phyloP scores from a whole-genome alignment of 352 stramenopile species.

The Phytopythium kandeliae region DNA sequence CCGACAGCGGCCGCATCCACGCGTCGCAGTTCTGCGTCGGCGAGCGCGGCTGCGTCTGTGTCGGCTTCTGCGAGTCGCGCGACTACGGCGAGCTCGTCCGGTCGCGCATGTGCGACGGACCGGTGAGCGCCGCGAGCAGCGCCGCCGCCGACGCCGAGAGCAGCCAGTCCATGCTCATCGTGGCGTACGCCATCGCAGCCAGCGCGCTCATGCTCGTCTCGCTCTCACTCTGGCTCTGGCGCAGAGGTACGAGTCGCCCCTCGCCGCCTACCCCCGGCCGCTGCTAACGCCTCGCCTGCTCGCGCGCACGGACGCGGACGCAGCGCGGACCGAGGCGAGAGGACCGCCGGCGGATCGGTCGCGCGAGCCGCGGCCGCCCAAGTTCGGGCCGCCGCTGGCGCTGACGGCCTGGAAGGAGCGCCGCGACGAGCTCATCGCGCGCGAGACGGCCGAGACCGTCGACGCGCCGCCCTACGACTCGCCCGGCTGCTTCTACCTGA shows the following conservation, averaged over 20 bases:
- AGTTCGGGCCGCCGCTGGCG: slow-evolving; percentile 19
- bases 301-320: not conserved
- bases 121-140: not conserved
- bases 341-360: not conserved
- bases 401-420: slow-evolving; percentile 29
- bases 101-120: slow-evolving; percentile 2
- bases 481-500: slow-evolving; percentile 3
- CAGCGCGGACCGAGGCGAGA: slow-evolving; percentile 2
- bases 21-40: slow-evolving; percentile 29
- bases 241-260: slow-evolving; percentile 5
- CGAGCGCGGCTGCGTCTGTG: slow-evolving; percentile 20
- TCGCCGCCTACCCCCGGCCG: too few relatives aligned
- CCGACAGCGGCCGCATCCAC: slow-evolving; percentile 8
- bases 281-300: too few relatives aligned
- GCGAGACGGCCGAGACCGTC: slow-evolving; percentile 15
- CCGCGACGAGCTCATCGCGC: slow-evolving; percentile 16
- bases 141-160: too few relatives aligned
- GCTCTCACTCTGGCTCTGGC: slow-evolving; percentile 4
- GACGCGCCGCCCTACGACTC: slow-evolving; percentile 2
- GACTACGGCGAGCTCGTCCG: slow-evolving; percentile 15
- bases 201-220: not conserved
- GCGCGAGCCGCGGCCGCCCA: not conserved
- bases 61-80: slow-evolving; percentile 27
- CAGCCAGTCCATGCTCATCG: not conserved
- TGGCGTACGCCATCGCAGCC: slow-evolving; percentile 1